These are phyloP conservation scores for Brassica incana DNA, from an alignment of 345 rosid genomes.

Conservation along the genomic window DNA sequence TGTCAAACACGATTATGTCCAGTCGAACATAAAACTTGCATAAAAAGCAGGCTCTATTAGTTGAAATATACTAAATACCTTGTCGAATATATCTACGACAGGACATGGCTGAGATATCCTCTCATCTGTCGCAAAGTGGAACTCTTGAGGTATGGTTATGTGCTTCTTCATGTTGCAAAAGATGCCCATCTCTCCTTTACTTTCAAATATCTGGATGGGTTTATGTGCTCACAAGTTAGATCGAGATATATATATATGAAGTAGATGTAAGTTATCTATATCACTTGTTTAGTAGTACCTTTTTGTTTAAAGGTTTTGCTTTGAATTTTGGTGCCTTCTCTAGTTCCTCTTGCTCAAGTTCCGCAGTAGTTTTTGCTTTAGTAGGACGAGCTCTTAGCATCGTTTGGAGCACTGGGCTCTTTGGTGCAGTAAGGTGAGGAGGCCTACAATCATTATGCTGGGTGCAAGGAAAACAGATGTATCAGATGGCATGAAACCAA, in stretches of 20 bases:
- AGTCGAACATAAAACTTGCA: conserved; percentile 1
- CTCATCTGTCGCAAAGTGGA: conserved; percentile 83
- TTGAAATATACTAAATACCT: conserved; percentile 45
- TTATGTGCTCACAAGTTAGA: conserved; percentile 7
- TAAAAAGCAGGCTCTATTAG: background rate
- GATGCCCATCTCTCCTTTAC: conserved; percentile 88
- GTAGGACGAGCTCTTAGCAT: conserved; percentile 88
- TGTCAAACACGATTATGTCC: conserved; percentile 12
- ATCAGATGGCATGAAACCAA: conserved; percentile 24
- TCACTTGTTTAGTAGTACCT: conserved; percentile 50
- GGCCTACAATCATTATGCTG: conserved; percentile 65
- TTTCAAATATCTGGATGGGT: conserved; percentile 77
- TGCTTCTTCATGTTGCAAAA: conserved; percentile 77
- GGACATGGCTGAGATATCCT: conserved; percentile 67
- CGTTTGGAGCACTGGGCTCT: conserved; percentile 78
- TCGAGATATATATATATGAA: conserved; percentile 1
- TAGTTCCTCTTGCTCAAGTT: conserved; percentile 85
- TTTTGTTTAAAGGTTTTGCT: conserved; percentile 92
- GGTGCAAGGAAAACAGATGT: background rate
- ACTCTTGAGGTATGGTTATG: conserved; percentile 79
- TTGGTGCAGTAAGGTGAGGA: conserved; percentile 74
- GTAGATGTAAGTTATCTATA: conserved; percentile 2
- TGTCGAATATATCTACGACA: conserved; percentile 76
- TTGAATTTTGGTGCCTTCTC: conserved; percentile 90
- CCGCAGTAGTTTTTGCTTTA: conserved; percentile 69